phyloP scores from a whole-genome alignment of 108 stramenopile species.

The Nannochloropsis oceanica region DNA sequence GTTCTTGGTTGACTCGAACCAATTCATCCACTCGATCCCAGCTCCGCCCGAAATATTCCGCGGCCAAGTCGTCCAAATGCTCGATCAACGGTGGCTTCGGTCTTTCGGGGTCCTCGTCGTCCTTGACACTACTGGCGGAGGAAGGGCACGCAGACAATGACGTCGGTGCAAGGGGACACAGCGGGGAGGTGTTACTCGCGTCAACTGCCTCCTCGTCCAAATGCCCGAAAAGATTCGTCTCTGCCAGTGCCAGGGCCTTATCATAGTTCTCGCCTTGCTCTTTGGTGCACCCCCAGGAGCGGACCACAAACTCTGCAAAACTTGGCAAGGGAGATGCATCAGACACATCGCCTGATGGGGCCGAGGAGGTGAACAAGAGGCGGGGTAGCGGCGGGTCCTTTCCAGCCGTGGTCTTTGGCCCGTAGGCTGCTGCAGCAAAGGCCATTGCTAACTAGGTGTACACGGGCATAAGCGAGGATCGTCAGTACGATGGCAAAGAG shows the following conservation, averaged over 20 bases:
- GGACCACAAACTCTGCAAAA: neutral
- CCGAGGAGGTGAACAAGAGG: too few relatives aligned
- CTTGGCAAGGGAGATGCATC: neutral
- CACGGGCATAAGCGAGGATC: too few relatives aligned
- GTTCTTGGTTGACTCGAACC: neutral
- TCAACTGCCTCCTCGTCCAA: neutral
- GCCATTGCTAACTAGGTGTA: too few relatives aligned
- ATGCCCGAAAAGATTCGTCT: neutral
- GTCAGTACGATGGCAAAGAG: too few relatives aligned
- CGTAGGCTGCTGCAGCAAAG: too few relatives aligned
- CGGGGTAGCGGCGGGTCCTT: too few relatives aligned
- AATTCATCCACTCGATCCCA: neutral
- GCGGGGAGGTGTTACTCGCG: neutral
- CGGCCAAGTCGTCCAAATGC: neutral
- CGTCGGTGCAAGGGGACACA: neutral
- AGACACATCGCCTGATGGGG: too few relatives aligned
- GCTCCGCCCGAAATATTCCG: neutral
- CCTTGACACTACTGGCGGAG: neutral
- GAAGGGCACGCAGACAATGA: neutral
- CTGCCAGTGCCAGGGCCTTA: neutral
- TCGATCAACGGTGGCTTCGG: neutral
- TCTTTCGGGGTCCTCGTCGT: neutral
- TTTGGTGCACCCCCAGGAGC: neutral
- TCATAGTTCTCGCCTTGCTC: neutral
- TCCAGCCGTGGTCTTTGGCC: too few relatives aligned